Percentiles rank a stretch among this genome's conserved stretches.
phyloP scores from a whole-genome alignment of 2,329 filamentous ascomycete genomes.

The Ophiostoma tasmaniense region DNA sequence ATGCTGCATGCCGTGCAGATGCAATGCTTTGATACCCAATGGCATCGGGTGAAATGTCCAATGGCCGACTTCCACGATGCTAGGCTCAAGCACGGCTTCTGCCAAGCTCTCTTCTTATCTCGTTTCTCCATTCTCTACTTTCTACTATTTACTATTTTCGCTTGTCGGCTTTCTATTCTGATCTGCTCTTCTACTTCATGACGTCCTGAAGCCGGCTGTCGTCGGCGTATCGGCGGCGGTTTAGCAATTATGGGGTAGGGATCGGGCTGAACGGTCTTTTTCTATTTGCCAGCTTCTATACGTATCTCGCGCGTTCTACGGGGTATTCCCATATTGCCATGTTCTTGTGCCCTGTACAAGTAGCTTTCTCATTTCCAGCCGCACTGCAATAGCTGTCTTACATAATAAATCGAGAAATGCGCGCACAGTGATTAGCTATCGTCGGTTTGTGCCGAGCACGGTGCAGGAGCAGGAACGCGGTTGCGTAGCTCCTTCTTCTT shows the following conservation, averaged over 20 bases:
- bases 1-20: neutral
- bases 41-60: neutral
- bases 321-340: neutral
- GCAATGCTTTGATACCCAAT: neutral
- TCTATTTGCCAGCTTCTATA: neutral
- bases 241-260: neutral
- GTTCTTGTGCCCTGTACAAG: neutral
- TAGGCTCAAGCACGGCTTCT: neutral
- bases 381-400: neutral
- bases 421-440: neutral
- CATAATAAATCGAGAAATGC: neutral
- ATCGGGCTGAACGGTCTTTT: neutral
- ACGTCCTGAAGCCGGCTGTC: neutral
- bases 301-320: neutral
- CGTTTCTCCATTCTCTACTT: neutral
- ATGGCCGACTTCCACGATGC: neutral
- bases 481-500: neutral
- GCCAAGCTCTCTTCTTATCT: neutral
- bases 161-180: no score
- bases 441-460: neutral
- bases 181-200: no score
- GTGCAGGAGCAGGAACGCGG: neutral
- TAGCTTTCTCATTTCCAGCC: neutral
- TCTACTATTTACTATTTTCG: neutral
- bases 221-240: neutral